Conservation (phyloP, 225 moss, liverwort and hornwort species). For the Thuidium tamariscinum region DNA sequence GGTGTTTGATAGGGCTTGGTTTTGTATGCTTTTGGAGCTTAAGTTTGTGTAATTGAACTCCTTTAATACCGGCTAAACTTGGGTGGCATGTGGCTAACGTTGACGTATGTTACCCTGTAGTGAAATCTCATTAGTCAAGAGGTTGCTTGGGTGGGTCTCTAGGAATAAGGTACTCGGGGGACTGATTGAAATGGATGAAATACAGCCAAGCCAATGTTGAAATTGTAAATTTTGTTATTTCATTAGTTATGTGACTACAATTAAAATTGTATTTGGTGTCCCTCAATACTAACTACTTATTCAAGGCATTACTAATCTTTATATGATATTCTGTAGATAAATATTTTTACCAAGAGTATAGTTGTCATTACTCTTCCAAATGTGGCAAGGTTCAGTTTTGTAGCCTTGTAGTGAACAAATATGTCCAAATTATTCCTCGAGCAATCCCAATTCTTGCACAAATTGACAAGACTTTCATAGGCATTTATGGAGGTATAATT, state of each 20-base stretch:
- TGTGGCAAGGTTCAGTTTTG: rapidly evolving
- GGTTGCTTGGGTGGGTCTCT: not conserved
- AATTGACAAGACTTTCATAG: not conserved
- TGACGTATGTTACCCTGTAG: not conserved
- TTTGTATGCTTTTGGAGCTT: not conserved
- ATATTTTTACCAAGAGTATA: not conserved
- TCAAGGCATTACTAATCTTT: not conserved
- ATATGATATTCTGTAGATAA: not conserved
- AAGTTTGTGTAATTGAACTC: not conserved
- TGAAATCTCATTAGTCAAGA: not conserved
- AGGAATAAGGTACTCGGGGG: too few relatives aligned
- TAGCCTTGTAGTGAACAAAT: not conserved
- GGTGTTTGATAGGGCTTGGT: not conserved
- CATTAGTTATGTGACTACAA: not conserved
- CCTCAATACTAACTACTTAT: not conserved
- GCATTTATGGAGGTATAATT: not conserved
- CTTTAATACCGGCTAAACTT: not conserved
- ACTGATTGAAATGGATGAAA: not conserved
- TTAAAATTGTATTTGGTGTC: not conserved
- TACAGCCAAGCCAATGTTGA: not conserved
- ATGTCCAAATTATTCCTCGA: too few relatives aligned
- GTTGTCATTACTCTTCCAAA: not conserved
- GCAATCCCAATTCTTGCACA: not conserved
- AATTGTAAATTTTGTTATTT: not conserved
- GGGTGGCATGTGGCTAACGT: not conserved